Conservation (phyloP, 2,329 filamentous ascomycete species). For the Nigrospora osmanthi region DNA sequence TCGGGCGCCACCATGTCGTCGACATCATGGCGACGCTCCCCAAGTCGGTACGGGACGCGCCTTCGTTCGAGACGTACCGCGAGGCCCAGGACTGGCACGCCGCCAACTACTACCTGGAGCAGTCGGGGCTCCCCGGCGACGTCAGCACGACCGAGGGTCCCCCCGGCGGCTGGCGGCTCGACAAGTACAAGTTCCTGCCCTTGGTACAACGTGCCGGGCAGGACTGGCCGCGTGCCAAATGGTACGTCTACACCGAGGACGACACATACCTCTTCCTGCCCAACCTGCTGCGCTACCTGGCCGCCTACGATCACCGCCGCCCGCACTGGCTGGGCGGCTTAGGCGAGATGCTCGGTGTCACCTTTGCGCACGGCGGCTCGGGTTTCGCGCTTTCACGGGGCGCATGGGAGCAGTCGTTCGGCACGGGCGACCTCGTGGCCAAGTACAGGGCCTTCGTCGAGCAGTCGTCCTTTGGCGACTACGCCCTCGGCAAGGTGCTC, state of each 20-base stretch:
- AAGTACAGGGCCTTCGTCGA: neutral
- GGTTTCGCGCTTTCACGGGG: constrained; percentile 39
- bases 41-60: constrained; percentile 25
- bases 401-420: neutral
- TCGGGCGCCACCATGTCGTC: constrained; percentile 39
- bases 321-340: constrained; percentile 46
- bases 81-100: constrained; percentile 10
- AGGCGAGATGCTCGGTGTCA: constrained; percentile 37
- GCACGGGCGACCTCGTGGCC: neutral
- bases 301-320: constrained; percentile 36
- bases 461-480: neutral
- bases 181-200: constrained; percentile 52
- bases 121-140: constrained; percentile 28
- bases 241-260: constrained; percentile 52
- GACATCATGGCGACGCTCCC: constrained; percentile 40
- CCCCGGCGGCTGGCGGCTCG: constrained; percentile 40
- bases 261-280: constrained; percentile 49
- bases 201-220: constrained; percentile 38
- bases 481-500: neutral
- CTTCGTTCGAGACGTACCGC: constrained; percentile 44
- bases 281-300: constrained; percentile 44
- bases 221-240: constrained; percentile 37
- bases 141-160: constrained; percentile 21
- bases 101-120: constrained; percentile 28
- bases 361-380: constrained; percentile 45